Evolutionary conservation across 495 filamentous ascomycete species (phyloP).

Genomic region (Penicillium odoratum): DNA sequence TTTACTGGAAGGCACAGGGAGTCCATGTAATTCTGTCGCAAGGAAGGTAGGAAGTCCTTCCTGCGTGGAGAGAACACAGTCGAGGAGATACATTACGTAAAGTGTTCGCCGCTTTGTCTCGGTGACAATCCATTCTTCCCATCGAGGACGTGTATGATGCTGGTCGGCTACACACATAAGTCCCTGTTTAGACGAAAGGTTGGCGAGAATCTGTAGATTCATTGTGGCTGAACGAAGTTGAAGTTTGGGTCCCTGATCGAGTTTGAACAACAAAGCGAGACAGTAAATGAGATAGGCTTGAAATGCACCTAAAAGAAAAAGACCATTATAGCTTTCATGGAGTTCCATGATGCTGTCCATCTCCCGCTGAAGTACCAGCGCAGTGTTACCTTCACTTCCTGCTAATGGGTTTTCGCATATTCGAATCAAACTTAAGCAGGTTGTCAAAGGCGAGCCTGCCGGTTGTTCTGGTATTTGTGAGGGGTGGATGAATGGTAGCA

Average conservation of each 20-base stretch:
- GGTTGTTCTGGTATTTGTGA: slow-evolving; percentile 26
- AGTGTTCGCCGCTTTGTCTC: slow-evolving; percentile 47
- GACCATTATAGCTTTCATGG: slow-evolving; percentile 33
- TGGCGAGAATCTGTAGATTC: slow-evolving; percentile 47
- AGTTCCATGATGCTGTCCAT: slow-evolving; percentile 38
- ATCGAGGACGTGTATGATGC: slow-evolving; percentile 36
- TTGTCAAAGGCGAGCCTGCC: slow-evolving; percentile 33
- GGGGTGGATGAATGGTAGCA: slow-evolving; percentile 44
- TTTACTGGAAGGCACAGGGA: slow-evolving; percentile 39
- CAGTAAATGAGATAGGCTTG: slow-evolving; percentile 51
- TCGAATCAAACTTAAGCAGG: slow-evolving; percentile 45
- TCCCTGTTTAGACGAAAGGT: slow-evolving; percentile 32
- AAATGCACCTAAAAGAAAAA: slow-evolving; percentile 42
- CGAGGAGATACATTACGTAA: slow-evolving; percentile 51
- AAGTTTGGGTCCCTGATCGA: slow-evolving; percentile 21
- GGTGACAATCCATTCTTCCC: slow-evolving; percentile 52
- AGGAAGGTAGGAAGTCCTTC: slow-evolving; percentile 47
- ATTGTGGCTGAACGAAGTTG: slow-evolving; percentile 44
- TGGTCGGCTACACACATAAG: slow-evolving; percentile 45
- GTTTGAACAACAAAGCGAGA: slow-evolving; percentile 43
- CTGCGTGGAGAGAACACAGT: slow-evolving; percentile 41
- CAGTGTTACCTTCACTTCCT: slow-evolving; percentile 36
- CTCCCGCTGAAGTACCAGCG: slow-evolving; percentile 37
- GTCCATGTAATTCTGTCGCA: slow-evolving; percentile 39
- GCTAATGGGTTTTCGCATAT: slow-evolving; percentile 41